Evolutionary conservation across 2,329 filamentous ascomycete genomes (phyloP).

Genomic region (Alternaria sp.): DNA sequence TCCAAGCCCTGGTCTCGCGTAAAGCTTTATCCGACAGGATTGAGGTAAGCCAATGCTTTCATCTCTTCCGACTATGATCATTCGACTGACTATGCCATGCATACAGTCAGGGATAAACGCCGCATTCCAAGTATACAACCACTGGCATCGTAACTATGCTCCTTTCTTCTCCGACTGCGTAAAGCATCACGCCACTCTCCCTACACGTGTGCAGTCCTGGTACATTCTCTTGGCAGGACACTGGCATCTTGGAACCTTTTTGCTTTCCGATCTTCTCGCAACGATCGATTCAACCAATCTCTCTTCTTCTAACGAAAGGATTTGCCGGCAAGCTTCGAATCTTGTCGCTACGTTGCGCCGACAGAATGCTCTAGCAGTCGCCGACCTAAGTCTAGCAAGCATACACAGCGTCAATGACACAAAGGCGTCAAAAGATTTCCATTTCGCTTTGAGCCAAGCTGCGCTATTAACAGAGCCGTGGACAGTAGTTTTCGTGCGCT

Average conservation of each 20-base stretch:
- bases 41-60: not conserved
- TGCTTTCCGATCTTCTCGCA: slow-evolving; percentile 62
- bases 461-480: slow-evolving; percentile 67
- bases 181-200: slow-evolving; percentile 58
- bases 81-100: slow-evolving; percentile 55
- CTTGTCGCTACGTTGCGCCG: slow-evolving; percentile 36
- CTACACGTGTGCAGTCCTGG: slow-evolving; percentile 65
- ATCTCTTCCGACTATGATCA: not conserved
- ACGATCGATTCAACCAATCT: slow-evolving; percentile 56
- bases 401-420: slow-evolving; percentile 24
- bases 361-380: slow-evolving; percentile 54
- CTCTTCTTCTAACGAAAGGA: slow-evolving; percentile 52
- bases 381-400: slow-evolving; percentile 31
- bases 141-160: slow-evolving; percentile 63
- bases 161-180: slow-evolving; percentile 63
- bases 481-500: slow-evolving; percentile 56
- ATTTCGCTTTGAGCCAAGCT: slow-evolving; percentile 62
- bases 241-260: slow-evolving; percentile 64
- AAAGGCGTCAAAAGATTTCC: slow-evolving; percentile 52
- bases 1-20: slow-evolving; percentile 10
- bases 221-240: slow-evolving; percentile 65
- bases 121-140: slow-evolving; percentile 60
- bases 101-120: slow-evolving; percentile 56
- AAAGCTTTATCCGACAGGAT: slow-evolving; percentile 5
- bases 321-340: slow-evolving; percentile 57